Evolutionary conservation across 2,329 filamentous ascomycete genomes (phyloP), one percentile per base, ranked within the genome.

Genomic region (Hirsutella thompsonii): DNA sequence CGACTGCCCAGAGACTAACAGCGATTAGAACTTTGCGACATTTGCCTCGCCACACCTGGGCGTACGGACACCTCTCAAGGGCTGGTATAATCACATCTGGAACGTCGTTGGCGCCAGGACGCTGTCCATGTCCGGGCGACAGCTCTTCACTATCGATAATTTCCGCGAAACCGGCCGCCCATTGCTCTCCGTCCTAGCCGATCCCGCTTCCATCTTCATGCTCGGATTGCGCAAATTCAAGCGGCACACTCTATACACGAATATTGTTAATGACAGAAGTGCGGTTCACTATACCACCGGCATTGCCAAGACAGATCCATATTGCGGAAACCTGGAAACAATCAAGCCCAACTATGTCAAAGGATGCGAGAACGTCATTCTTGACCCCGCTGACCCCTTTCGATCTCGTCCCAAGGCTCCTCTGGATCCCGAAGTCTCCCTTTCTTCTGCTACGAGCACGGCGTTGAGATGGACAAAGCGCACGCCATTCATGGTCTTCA

Each of bases 41-140:
- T 95, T 96, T 61, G 90, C 84, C 5, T 81, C 83, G 26, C 90
- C 84, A 20, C 84, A 89, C 60, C 69, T 89, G 8, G 84, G 84
- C n/a, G 82, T 83, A 2, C 70, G 82, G 38, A 76, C 78, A 1
- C 83, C 84, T 1, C 61, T 79, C 35, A 75, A 73, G 37, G 83
- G 83, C 14, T 72, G 73, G 63, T 68, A 73, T 42, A 79, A 77
- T 55, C 74, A 71, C 55, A 64, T 83, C 43, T 95, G 69, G 79
- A 96, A 96, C 55, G 74, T 82, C n/a, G 59, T 96, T 3, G 90
- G 87, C 36, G 81, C 87, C 1, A 73, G 83, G 42, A 87, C 82
- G 0, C 63, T 96, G 5, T 93, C 85, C 43, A 79, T 76, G 55
- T 94, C 87, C 0, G 90, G 90, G 5, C 72, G 81, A 38, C 90